Evolutionary conservation across 108 stramenopile species (phyloP).

Genomic region (Nitzschia putrida): DNA sequence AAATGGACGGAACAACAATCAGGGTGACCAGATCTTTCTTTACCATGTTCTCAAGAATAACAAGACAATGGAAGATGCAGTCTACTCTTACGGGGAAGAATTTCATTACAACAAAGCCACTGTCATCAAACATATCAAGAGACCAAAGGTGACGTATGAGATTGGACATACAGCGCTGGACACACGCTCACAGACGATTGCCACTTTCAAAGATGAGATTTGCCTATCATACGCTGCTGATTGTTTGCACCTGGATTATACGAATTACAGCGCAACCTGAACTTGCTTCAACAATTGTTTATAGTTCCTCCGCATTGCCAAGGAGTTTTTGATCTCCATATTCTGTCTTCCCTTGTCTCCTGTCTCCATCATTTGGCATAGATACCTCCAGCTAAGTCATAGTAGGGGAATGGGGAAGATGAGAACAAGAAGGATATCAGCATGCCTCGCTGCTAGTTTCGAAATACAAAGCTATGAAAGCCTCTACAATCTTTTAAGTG

Average conservation of each 20-base stretch:
- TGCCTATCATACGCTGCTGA: slow-evolving; percentile 1
- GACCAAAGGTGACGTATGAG: slow-evolving; percentile 16
- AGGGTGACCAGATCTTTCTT: slow-evolving; percentile 33
- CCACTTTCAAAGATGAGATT: slow-evolving; percentile 9
- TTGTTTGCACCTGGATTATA: slow-evolving; percentile 6
- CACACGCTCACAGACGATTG: slow-evolving; percentile 2
- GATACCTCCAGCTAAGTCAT: too few species aligned
- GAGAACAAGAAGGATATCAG: too few species aligned
- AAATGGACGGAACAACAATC: slow-evolving; percentile 25
- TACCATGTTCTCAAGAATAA: slow-evolving; percentile 26
- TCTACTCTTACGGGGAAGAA: slow-evolving; percentile 20
- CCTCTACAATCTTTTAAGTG: not conserved
- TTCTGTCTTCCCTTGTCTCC: not conserved
- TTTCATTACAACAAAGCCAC: slow-evolving; percentile 39
- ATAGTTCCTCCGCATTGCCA: too few species aligned
- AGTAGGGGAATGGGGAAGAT: too few species aligned
- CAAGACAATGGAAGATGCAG: slow-evolving; percentile 1
- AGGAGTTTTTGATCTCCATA: too few species aligned
- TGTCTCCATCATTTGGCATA: not conserved
- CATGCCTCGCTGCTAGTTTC: too few species aligned
- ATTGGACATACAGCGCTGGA: slow-evolving; percentile 14
- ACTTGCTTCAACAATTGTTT: too few species aligned
- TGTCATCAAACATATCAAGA: slow-evolving; percentile 40
- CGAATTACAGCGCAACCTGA: slow-evolving; percentile 8
- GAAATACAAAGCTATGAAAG: not conserved